Percentiles rank a stretch among this genome's conserved stretches.
phyloP scores from a whole-genome alignment of 1,284 basidiomycete genomes.

The Papiliotrema terrestris region DNA sequence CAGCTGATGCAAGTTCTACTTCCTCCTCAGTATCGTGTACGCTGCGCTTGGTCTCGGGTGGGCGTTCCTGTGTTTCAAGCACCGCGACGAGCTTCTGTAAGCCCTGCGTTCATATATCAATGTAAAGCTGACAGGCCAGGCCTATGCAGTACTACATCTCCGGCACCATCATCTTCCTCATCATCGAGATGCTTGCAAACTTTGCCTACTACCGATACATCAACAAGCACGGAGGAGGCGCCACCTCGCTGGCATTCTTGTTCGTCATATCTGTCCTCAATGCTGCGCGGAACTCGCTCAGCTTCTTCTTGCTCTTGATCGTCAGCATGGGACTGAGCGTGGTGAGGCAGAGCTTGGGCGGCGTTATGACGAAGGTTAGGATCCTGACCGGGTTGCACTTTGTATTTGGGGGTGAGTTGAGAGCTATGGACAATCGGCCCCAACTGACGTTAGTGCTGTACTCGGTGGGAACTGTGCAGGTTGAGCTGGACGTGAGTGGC shows the following conservation, averaged over 20 bases:
- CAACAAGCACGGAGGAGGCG: constrained; percentile 76
- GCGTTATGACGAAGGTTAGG: constrained; percentile 46
- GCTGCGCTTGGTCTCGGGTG: constrained; percentile 65
- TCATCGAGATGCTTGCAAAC: constrained; percentile 90
- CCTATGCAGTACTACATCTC: constrained; percentile 81
- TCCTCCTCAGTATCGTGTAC: constrained; percentile 75
- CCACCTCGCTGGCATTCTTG: constrained; percentile 73
- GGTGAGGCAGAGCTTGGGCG: constrained; percentile 51
- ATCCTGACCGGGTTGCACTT: constrained; percentile 62
- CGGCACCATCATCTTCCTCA: constrained; percentile 79
- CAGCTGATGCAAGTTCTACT: constrained; percentile 68
- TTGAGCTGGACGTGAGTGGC: constrained; percentile 67
- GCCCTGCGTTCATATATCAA: constrained; percentile 7
- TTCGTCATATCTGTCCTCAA: constrained; percentile 83
- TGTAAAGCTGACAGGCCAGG: constrained; percentile 11
- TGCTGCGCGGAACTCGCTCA: constrained; percentile 87
- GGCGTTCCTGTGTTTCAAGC: constrained; percentile 79
- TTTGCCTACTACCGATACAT: constrained; percentile 63
- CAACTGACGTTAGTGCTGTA: constrained; percentile 64
- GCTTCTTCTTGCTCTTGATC: constrained; percentile 91
- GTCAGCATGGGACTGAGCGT: constrained; percentile 84
- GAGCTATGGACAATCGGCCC: neutral
- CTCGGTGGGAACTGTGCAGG: constrained; percentile 84
- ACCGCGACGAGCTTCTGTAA: constrained; percentile 71
- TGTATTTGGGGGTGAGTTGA: constrained; percentile 74